phyloP scores from a whole-genome alignment of 371 early-diverging fungal species.

The Syncephalis fuscata region DNA sequence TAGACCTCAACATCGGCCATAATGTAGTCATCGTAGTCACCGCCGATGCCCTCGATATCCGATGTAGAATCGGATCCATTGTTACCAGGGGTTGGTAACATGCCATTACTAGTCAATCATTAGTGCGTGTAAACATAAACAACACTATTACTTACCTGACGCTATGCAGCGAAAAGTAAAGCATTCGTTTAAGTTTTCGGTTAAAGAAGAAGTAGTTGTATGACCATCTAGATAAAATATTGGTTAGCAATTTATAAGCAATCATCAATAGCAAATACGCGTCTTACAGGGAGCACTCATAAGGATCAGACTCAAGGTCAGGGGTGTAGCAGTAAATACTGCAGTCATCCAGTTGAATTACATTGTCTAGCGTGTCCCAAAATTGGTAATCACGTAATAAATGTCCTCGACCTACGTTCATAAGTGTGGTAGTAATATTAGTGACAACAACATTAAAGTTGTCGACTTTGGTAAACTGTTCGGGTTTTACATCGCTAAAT shows the following conservation, averaged over 20 bases:
- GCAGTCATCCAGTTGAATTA: slow-evolving; percentile 61
- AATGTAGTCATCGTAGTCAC: slow-evolving; percentile 8
- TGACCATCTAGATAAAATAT: slow-evolving; percentile 50
- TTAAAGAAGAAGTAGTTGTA: slow-evolving; percentile 92
- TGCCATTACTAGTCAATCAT: not conserved
- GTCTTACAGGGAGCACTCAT: slow-evolving; percentile 41
- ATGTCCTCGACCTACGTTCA: slow-evolving; percentile 60
- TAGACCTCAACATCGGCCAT: slow-evolving; percentile 10
- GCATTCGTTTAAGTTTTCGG: slow-evolving; percentile 68
- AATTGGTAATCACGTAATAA: slow-evolving; percentile 21
- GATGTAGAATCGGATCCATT: not conserved
- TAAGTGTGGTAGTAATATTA: slow-evolving; percentile 67
- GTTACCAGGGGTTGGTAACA: too few species aligned
- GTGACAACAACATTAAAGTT: slow-evolving; percentile 53
- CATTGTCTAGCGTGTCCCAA: slow-evolving; percentile 74
- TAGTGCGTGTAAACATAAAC: not conserved
- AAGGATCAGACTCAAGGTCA: slow-evolving; percentile 73
- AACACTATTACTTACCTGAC: slow-evolving; percentile 37
- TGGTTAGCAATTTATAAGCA: not conserved
- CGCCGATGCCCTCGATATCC: not conserved
- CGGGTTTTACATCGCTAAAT: slow-evolving; percentile 65
- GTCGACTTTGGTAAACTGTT: slow-evolving; percentile 66
- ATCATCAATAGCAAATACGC: not conserved
- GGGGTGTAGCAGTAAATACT: slow-evolving; percentile 79
- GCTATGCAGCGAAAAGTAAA: slow-evolving; percentile 74